Percentiles rank a stretch among this genome's conserved stretches.
These are phyloP conservation scores for Alternaria gansuensis DNA, from an alignment of 2,329 filamentous ascomycete genomes.

Conservation along the genomic window DNA sequence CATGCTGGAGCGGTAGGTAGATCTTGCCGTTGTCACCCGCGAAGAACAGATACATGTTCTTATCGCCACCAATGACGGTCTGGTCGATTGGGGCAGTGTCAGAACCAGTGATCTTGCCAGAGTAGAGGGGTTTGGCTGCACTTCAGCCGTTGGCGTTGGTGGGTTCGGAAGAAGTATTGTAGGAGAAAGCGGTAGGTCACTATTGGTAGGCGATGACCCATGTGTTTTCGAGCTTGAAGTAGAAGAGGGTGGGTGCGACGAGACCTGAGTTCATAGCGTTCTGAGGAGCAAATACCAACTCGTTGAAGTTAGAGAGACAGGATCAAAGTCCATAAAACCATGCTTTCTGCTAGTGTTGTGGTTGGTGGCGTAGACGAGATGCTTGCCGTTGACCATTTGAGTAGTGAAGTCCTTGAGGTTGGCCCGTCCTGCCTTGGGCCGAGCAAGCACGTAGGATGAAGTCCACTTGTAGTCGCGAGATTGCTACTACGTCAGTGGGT, in stretches of 20 bases:
- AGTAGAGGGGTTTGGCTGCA: constrained; percentile 63
- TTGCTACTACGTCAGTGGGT: neutral
- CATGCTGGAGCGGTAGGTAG: constrained; percentile 73
- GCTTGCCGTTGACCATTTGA: constrained; percentile 64
- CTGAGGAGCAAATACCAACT: constrained; percentile 63
- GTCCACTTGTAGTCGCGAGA: constrained; percentile 61
- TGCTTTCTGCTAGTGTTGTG: constrained; percentile 58
- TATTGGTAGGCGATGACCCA: constrained; percentile 75
- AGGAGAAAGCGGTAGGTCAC: constrained; percentile 68
- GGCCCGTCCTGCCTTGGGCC: constrained; percentile 63
- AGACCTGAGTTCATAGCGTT: constrained; percentile 58
- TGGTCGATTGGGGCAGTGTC: constrained; percentile 69
- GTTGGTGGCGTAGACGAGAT: constrained; percentile 68
- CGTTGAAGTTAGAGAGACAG: constrained; percentile 63
- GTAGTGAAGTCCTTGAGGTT: constrained; percentile 71
- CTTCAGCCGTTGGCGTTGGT: constrained; percentile 67
- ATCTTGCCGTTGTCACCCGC: constrained; percentile 72
- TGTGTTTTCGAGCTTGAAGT: constrained; percentile 67
- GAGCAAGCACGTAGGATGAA: constrained; percentile 61
- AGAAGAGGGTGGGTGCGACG: constrained; percentile 71
- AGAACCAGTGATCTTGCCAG: constrained; percentile 62
- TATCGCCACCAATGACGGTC: constrained; percentile 68
- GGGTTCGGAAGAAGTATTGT: constrained; percentile 67
- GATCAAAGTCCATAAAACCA: constrained; percentile 67
- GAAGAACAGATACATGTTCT: constrained; percentile 74